These are phyloP conservation scores for Fusarium mangiferae DNA, from an alignment of 2,329 filamentous ascomycete genomes.

Conservation along the genomic window DNA sequence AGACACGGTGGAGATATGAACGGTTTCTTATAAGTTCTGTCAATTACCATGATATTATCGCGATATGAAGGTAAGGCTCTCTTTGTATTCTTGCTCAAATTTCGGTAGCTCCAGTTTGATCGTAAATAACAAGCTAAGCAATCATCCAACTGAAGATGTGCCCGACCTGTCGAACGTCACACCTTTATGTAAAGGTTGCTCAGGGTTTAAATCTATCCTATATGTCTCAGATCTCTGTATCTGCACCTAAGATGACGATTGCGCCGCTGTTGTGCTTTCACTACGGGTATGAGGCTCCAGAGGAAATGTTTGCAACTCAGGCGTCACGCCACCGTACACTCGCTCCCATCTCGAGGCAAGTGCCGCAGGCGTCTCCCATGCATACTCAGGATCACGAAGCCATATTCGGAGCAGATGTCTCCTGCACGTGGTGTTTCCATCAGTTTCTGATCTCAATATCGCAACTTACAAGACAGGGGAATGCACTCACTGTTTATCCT, in stretches of 20 bases:
- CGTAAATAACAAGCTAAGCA: background rate
- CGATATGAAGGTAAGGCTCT: background rate
- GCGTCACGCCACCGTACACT: background rate
- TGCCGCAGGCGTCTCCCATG: background rate
- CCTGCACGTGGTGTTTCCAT: accelerated
- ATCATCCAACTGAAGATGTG: background rate
- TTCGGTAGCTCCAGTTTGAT: no score
- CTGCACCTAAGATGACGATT: background rate
- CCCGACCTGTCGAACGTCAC: background rate
- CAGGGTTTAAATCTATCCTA: no score
- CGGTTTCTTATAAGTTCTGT: background rate
- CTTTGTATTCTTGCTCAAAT: background rate
- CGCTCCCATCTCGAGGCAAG: background rate
- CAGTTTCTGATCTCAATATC: background rate
- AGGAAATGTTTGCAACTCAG: background rate
- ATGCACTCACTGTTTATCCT: background rate
- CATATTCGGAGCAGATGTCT: background rate
- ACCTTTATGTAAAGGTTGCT: no score
- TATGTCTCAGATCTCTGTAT: no score
- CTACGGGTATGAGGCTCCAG: background rate
- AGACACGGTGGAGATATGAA: accelerated
- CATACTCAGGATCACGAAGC: background rate
- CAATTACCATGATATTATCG: background rate
- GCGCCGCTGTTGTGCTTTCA: background rate
- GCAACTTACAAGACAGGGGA: no score